phyloP scores from a whole-genome alignment of 257 asterid species.

The Osmanthus fragrans region DNA sequence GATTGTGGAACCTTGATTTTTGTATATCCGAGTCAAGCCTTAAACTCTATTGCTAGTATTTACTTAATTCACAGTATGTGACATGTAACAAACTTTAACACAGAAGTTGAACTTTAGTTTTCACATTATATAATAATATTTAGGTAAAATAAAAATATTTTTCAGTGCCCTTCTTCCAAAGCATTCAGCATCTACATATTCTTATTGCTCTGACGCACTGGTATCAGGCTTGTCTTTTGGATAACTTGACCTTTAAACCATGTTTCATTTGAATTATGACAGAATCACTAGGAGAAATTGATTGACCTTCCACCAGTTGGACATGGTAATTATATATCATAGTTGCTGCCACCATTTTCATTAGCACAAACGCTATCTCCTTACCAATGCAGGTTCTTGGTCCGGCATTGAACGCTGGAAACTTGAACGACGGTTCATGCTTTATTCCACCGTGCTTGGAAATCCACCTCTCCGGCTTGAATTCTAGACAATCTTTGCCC shows the following conservation, averaged over 20 bases:
- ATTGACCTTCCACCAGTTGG: constrained; percentile 25
- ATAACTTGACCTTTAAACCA: constrained; percentile 33
- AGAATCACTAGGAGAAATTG: constrained; percentile 22
- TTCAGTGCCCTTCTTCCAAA: too few relatives aligned
- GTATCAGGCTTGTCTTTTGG: constrained; percentile 12
- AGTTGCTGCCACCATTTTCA: constrained; percentile 47
- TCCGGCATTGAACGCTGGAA: constrained; percentile 49
- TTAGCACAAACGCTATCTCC: constrained; percentile 45
- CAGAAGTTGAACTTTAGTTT: too few relatives aligned
- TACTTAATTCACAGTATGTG: too few relatives aligned
- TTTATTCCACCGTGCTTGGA: constrained; percentile 12
- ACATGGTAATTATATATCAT: constrained; percentile 29
- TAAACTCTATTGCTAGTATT: too few relatives aligned
- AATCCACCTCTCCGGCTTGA: constrained; percentile 50
- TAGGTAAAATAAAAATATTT: too few relatives aligned
- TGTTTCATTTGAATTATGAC: constrained; percentile 26
- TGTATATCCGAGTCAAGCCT: too few relatives aligned
- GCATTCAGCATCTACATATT: too few relatives aligned
- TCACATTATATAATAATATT: too few relatives aligned
- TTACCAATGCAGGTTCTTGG: constrained; percentile 47
- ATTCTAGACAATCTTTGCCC: constrained; percentile 49
- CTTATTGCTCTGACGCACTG: too few relatives aligned
- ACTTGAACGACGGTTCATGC: constrained; percentile 45
- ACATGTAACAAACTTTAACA: too few relatives aligned
- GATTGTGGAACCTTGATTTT: too few relatives aligned